Conservation (phyloP, 345 rosid species). For the Melaleuca quinquenervia region DNA sequence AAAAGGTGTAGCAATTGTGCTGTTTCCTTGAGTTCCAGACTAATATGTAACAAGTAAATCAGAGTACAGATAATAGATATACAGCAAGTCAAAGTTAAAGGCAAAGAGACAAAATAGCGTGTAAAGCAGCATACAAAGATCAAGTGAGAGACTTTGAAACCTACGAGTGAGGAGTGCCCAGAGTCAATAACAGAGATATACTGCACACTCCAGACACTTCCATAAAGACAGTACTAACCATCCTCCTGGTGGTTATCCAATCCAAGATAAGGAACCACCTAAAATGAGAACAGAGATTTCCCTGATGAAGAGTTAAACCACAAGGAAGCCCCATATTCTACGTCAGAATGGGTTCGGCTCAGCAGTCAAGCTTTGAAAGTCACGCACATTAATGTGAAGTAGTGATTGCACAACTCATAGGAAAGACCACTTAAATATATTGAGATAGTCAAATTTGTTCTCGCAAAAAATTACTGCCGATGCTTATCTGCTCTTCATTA, state of each 20-base stretch:
- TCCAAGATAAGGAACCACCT: constrained; percentile 60
- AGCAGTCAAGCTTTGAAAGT: not conserved
- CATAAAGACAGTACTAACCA: constrained; percentile 91
- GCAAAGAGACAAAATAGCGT: not conserved
- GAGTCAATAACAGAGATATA: constrained; percentile 66
- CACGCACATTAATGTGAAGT: not conserved
- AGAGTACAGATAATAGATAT: not conserved
- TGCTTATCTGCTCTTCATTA: not conserved
- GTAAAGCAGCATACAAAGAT: not conserved
- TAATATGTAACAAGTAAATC: not conserved
- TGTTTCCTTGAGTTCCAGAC: not conserved
- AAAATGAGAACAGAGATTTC: not conserved
- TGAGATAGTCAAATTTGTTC: not conserved
- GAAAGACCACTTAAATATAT: not conserved
- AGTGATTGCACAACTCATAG: not conserved
- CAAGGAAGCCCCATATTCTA: not conserved
- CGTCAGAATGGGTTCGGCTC: not conserved
- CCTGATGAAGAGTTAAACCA: not conserved
- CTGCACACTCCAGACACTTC: constrained; percentile 60
- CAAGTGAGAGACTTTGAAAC: constrained; percentile 11
- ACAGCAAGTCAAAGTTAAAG: not conserved
- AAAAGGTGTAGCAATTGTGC: not conserved
- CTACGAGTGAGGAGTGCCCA: constrained; percentile 96
- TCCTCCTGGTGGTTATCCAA: constrained; percentile 96
- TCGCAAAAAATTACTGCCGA: rapidly evolving